Conservation (phyloP, 2,329 filamentous ascomycete genomes). For the Talaromyces sp. region DNA sequence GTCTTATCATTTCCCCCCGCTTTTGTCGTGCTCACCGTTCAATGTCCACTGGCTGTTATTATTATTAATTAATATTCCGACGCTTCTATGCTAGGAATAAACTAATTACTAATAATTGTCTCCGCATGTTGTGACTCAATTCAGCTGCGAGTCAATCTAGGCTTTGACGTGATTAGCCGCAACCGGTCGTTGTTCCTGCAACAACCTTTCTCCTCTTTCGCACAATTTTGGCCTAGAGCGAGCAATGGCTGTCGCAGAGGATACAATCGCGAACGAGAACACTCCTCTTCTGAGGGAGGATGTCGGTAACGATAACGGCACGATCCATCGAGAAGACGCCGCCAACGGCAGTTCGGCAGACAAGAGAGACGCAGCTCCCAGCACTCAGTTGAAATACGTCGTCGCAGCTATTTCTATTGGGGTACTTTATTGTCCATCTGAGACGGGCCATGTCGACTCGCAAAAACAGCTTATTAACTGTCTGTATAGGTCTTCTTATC, state of each 20-base stretch:
- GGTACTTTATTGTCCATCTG: slow-evolving; percentile 30
- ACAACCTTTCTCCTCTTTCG: neutral
- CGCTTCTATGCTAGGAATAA: no score
- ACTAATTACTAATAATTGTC: no score
- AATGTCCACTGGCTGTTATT: no score
- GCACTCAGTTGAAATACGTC: slow-evolving; percentile 47
- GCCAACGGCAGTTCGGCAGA: neutral
- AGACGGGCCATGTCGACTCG: slow-evolving; percentile 5
- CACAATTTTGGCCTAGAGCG: neutral
- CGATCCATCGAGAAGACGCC: slow-evolving; percentile 28
- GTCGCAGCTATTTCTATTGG: slow-evolving; percentile 59
- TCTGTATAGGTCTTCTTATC: slow-evolving; percentile 57
- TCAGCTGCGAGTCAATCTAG: no score
- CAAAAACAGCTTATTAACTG: neutral
- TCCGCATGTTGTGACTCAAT: no score
- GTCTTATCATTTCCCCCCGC: no score
- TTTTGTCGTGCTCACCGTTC: no score
- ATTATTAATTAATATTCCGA: no score
- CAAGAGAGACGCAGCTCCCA: neutral
- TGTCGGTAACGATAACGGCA: slow-evolving; percentile 19
- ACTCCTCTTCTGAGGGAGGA: slow-evolving; percentile 8
- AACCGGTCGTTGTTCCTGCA: no score
- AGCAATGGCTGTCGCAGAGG: neutral
- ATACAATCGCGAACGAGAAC: neutral
- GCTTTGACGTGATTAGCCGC: no score